A percentile compares a stretch with the other conserved stretches of the same genome.
These are phyloP conservation scores for Carex myosuroides DNA, from an alignment of 176 grass and related monocot genomes.

Conservation along the genomic window DNA sequence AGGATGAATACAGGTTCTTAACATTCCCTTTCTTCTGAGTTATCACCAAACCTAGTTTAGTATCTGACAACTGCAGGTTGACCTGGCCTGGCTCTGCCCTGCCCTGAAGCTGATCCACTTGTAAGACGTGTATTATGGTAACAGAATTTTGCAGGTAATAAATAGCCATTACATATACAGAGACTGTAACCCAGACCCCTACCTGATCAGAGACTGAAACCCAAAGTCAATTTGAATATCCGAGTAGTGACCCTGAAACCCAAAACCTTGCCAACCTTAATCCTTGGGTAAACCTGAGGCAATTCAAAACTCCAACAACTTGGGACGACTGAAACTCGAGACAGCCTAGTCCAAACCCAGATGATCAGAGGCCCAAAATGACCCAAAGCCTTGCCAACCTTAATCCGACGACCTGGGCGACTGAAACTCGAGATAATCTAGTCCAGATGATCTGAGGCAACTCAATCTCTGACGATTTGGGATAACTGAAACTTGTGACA, in stretches of 20 bases:
- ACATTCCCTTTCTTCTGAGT: conserved; percentile 9
- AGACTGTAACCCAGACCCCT: not conserved
- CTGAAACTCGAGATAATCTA: too few relatives aligned
- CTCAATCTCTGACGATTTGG: too few relatives aligned
- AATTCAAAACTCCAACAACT: not conserved
- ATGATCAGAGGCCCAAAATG: not conserved
- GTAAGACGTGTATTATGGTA: not conserved
- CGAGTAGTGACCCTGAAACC: not conserved
- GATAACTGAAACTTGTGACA: too few relatives aligned
- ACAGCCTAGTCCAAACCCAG: not conserved
- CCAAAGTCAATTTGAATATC: not conserved
- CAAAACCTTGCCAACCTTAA: not conserved
- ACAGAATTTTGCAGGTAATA: not conserved
- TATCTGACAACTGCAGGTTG: conserved; percentile 5
- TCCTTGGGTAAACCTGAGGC: not conserved
- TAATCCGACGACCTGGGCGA: too few relatives aligned
- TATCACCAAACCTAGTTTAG: conserved; percentile 1
- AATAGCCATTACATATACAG: not conserved
- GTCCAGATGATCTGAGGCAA: too few relatives aligned
- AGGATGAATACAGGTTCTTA: conserved; percentile 16
- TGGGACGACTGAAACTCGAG: not conserved
- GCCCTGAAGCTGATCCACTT: not conserved
- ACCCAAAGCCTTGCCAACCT: too few relatives aligned
- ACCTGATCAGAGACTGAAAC: not conserved
- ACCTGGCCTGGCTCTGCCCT: not conserved